phyloP scores from a whole-genome alignment of 1,284 basidiomycete species.

The Tylopilus sp. region DNA sequence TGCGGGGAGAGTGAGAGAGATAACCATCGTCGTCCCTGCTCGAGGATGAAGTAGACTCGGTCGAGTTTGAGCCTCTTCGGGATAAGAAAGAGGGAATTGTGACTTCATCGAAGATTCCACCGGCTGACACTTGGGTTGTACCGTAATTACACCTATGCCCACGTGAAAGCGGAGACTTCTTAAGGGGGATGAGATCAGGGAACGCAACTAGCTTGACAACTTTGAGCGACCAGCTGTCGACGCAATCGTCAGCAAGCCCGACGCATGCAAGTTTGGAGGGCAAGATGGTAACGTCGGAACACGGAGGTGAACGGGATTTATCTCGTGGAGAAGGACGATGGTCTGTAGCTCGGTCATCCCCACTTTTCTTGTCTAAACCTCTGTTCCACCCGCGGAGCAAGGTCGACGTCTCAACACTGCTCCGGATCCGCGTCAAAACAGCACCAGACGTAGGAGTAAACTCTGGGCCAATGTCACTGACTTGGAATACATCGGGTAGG shows the following conservation, averaged over 20 bases:
- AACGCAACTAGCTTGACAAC: conserved; percentile 72
- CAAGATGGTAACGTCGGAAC: conserved; percentile 49
- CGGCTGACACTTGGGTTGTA: conserved; percentile 6
- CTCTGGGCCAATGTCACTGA: conserved; percentile 38
- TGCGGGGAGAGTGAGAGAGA: conserved; percentile 53
- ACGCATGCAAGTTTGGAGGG: conserved; percentile 56
- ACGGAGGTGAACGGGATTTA: conserved; percentile 50
- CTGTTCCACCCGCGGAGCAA: conserved; percentile 24
- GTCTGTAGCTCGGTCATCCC: conserved; percentile 3
- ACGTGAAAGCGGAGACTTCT: conserved; percentile 12
- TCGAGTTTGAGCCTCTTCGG: conserved; percentile 25
- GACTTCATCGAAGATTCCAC: conserved; percentile 14
- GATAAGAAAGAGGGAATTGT: conserved; percentile 23
- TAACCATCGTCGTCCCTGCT: conserved; percentile 52
- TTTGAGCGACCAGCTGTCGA: conserved; percentile 71
- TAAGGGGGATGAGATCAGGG: conserved; percentile 59
- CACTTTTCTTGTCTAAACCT: conserved; percentile 9
- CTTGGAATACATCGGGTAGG: conserved; percentile 39
- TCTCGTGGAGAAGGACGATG: conserved; percentile 19
- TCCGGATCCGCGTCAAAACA: conserved; percentile 47
- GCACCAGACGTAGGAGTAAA: conserved; percentile 40
- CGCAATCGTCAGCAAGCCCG: conserved; percentile 58
- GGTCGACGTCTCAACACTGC: conserved; percentile 37
- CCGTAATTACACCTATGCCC: conserved; percentile 1
- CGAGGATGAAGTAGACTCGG: conserved; percentile 30